Evolutionary conservation across 2,329 filamentous ascomycete genomes (phyloP).

Genomic region (Rhytidhysteron rufulum): DNA sequence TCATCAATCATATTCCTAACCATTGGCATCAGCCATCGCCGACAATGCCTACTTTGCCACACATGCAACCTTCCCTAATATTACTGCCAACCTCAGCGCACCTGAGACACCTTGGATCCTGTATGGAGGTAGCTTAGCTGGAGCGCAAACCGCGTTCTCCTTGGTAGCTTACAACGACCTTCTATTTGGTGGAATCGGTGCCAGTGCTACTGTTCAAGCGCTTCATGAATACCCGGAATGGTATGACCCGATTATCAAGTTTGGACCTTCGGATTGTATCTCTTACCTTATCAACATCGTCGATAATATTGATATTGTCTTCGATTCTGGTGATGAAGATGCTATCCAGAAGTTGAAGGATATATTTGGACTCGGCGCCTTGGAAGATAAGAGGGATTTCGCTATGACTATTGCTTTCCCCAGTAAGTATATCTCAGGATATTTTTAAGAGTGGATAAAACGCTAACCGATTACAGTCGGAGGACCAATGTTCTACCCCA

Average conservation of each 20-base stretch:
- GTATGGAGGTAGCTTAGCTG: constrained; percentile 44
- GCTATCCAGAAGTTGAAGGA: constrained; percentile 46
- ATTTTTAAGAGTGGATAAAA: not conserved
- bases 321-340: constrained; percentile 38
- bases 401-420: constrained; percentile 48
- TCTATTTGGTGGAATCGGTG: constrained; percentile 48
- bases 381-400: constrained; percentile 47
- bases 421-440: not conserved
- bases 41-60: constrained; percentile 52
- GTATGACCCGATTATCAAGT: constrained; percentile 50
- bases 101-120: constrained; percentile 46
- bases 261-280: constrained; percentile 48
- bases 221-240: constrained; percentile 46
- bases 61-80: constrained; percentile 44
- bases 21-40: constrained; percentile 36
- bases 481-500: constrained; percentile 49
- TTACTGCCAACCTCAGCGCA: constrained; percentile 41
- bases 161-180: constrained; percentile 45
- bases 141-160: constrained; percentile 44
- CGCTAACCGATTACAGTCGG: constrained; percentile 22
- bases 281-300: constrained; percentile 48
- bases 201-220: constrained; percentile 42
- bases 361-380: constrained; percentile 45
- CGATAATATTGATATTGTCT: constrained; percentile 48
- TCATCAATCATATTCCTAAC: not conserved